Evolutionary conservation across 2,329 filamentous ascomycete species (phyloP).

Genomic region (Apiospora aurea): DNA sequence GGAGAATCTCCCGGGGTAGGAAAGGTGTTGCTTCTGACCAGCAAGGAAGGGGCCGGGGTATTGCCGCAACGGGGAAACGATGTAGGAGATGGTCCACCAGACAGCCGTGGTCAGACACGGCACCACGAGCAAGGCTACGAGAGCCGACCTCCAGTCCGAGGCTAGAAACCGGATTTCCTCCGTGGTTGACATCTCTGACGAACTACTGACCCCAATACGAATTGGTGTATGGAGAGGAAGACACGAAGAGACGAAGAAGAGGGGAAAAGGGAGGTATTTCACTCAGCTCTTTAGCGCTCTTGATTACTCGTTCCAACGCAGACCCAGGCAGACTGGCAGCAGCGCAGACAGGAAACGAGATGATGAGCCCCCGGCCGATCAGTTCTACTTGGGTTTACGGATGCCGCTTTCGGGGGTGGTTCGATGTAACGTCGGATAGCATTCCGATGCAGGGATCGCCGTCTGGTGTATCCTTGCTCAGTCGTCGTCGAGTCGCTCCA

Average conservation of each 20-base stretch:
- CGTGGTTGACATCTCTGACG: neutral
- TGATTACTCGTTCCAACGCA: neutral
- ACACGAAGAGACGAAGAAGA: neutral
- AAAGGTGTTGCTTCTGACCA: neutral
- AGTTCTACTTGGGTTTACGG: neutral
- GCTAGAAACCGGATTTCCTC: neutral
- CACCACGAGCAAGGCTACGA: neutral
- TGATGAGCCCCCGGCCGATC: neutral
- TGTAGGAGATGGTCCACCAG: neutral
- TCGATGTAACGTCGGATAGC: neutral
- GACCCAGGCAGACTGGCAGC: neutral
- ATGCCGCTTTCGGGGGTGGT: neutral
- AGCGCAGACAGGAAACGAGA: neutral
- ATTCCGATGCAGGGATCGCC: neutral
- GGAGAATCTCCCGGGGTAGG: neutral
- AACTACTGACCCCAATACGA: too few species aligned
- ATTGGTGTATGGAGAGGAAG: neutral
- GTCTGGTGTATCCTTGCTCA: neutral
- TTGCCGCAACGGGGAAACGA: neutral
- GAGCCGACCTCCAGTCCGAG: neutral
- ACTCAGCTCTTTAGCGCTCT: neutral
- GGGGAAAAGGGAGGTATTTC: neutral
- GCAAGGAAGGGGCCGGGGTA: conserved; percentile 1
- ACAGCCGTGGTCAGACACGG: neutral
- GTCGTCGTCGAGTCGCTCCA: too few species aligned